Percentiles rank a stretch among this genome's conserved stretches.
These are phyloP conservation scores for Naganishia vishniacii DNA, from an alignment of 768 basidiomycete genomes.

Conservation along the genomic window DNA sequence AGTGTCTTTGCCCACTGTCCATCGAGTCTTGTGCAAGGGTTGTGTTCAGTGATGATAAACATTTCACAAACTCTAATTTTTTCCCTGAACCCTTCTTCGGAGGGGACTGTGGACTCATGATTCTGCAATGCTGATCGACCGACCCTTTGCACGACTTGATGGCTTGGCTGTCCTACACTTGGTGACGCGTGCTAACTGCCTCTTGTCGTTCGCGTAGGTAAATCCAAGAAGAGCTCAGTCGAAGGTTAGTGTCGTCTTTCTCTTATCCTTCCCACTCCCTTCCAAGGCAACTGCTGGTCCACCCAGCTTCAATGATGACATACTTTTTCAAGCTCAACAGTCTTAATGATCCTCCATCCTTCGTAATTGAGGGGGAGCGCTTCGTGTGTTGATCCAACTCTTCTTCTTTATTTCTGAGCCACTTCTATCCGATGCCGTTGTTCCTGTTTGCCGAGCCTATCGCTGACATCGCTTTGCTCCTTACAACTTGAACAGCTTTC, in stretches of 20 bases:
- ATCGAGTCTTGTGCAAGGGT: not conserved
- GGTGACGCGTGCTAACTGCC: conserved; percentile 1
- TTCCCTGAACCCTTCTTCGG: conserved; percentile 32
- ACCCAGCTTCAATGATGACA: conserved; percentile 39
- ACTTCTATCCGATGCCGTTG: conserved; percentile 26
- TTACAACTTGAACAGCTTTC: conserved; percentile 53
- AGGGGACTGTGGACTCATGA: conserved; percentile 37
- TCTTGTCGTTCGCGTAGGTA: conserved; percentile 31
- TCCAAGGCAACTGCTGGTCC: conserved; percentile 1
- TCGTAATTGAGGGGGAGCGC: conserved; percentile 25
- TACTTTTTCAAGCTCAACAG: conserved; percentile 50
- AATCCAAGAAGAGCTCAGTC: conserved; percentile 32
- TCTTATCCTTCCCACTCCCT: conserved; percentile 3
- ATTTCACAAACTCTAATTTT: conserved; percentile 45
- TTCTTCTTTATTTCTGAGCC: conserved; percentile 48
- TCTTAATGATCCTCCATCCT: conserved; percentile 37
- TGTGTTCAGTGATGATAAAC: conserved; percentile 37
- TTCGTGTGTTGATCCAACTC: conserved; percentile 40
- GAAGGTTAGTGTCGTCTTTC: conserved; percentile 38
- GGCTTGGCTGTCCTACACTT: not conserved
- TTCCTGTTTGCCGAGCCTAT: conserved; percentile 17
- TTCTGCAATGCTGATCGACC: conserved; percentile 49
- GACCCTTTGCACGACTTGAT: not conserved
- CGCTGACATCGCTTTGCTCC: conserved; percentile 15
- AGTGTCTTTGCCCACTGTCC: conserved; percentile 29